Percentiles rank a stretch among this genome's conserved stretches.
Evolutionary conservation across 768 basidiomycete species (phyloP).

Genomic region (Phaffia tasmanica): DNA sequence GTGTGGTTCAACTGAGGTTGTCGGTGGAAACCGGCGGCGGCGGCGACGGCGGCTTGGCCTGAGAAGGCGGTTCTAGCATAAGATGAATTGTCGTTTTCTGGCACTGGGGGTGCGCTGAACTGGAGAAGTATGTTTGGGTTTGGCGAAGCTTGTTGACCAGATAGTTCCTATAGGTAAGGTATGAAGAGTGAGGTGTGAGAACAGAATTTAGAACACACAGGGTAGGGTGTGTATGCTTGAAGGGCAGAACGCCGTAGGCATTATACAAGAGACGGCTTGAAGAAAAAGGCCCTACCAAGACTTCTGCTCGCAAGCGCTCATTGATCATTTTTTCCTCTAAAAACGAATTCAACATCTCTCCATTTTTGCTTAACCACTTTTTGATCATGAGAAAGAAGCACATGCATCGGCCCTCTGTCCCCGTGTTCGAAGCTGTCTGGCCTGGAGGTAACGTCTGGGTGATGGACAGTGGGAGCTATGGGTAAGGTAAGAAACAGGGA

Average conservation of each 20-base stretch:
- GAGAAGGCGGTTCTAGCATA: neutral
- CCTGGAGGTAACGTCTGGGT: constrained; percentile 27
- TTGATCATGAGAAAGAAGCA: constrained; percentile 66
- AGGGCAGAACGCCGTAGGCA: neutral
- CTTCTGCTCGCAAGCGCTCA: constrained; percentile 57
- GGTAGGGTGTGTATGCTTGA: neutral
- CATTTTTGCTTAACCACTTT: constrained; percentile 64
- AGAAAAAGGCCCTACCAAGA: constrained; percentile 26
- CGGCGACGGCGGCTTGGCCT: neutral
- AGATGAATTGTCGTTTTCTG: neutral
- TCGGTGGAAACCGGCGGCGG: neutral
- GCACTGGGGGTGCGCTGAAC: constrained; percentile 1
- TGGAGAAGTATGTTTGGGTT: neutral
- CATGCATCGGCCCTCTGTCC: constrained; percentile 31
- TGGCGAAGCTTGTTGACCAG: too few relatives aligned
- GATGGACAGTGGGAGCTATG: constrained; percentile 1
- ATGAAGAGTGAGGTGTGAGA: neutral
- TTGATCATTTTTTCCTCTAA: constrained; percentile 83
- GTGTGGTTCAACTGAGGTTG: neutral
- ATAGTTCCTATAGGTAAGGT: constrained; percentile 1
- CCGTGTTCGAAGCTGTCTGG: constrained; percentile 24
- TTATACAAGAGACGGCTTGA: neutral
- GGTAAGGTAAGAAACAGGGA: neutral
- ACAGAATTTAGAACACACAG: neutral
- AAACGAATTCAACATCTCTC: constrained; percentile 49